Base-by-base conservation (phyloP, 2,329 filamentous ascomycete genomes). In the Hypocreales sp. region DNA sequence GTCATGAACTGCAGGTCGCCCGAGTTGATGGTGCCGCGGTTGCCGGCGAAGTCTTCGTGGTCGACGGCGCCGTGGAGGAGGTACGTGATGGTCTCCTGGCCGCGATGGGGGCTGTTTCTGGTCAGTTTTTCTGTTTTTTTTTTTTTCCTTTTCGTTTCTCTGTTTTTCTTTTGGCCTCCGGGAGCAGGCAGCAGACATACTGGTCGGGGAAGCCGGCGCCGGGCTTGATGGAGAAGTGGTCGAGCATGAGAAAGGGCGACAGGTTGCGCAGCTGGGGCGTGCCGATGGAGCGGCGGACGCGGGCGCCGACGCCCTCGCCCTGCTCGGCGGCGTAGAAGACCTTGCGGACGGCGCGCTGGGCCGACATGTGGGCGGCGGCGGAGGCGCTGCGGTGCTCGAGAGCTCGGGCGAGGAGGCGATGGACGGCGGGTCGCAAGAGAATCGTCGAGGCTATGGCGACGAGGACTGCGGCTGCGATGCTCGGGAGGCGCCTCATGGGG, bases 1-100 rank as follows among this genome's bases (percentile, higher is more conserved):
- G 87, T 94, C 90, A 95, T 95, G 64, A 95, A 95, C 49, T 95
- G 87, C 25, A 95, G 58, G 48, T 94, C 87, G n/a, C 87, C 87
- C 0, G 79, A 56, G 34, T 77, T 66, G 40, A 95, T 82, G 4
- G 79, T 90, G 31, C 87, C 90, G 26, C 67, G 67, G 57, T 90
- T 76, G 9, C 84, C 84, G 3, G 81, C 76, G 40, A 93, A 93
- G 51, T 93, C 84, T 56, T 93, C 84, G 46, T 93, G 84, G 55
- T 93, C 83, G 32, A 92, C 73, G 4, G 70, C 81, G 37, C 87
- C 87, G 10, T 67, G 58, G n/a, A 95, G 64, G 17, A 95, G 64
- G 50, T 94, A 94, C 1, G 84, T 93, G 47, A 93, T 90, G 11
- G 68, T 69, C 40, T 93, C 82, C 52, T 92, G 83, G 21, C 86